These are phyloP conservation scores for Aureobasidium pullulans DNA, from an alignment of 2,329 filamentous ascomycete species.

Conservation along the genomic window DNA sequence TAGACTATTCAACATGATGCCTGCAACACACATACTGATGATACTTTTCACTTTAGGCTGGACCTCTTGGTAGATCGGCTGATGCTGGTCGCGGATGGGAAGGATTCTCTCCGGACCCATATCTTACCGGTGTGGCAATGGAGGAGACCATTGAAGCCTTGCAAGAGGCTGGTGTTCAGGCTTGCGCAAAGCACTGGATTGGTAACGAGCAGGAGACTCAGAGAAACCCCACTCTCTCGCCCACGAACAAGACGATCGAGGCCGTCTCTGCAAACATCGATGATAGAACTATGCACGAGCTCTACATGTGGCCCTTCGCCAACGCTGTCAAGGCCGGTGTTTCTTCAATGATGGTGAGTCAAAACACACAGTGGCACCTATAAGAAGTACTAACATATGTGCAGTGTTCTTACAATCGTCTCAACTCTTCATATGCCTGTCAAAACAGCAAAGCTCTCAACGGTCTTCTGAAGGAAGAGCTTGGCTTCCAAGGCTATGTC, in stretches of 20 bases:
- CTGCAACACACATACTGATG: constrained; percentile 52
- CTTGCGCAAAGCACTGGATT: constrained; percentile 36
- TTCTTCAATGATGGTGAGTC: constrained; percentile 22
- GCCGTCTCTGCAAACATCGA: constrained; percentile 27
- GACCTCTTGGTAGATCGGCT: constrained; percentile 64
- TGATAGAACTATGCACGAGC: constrained; percentile 26
- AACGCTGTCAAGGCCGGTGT: constrained; percentile 26
- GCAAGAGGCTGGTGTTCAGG: constrained; percentile 48
- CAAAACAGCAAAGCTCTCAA: constrained; percentile 59
- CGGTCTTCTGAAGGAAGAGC: constrained; percentile 62
- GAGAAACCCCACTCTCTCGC: constrained; percentile 14
- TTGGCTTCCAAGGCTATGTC: constrained; percentile 51
- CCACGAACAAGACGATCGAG: constrained; percentile 18
- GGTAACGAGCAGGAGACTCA: constrained; percentile 16
- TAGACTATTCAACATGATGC: constrained; percentile 36
- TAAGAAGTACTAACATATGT: background rate
- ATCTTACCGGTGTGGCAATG: constrained; percentile 50
- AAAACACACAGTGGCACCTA: rapidly evolving
- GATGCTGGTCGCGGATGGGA: constrained; percentile 72
- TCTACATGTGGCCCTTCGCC: constrained; percentile 48
- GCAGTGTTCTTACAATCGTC: constrained; percentile 34
- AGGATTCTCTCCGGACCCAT: constrained; percentile 64
- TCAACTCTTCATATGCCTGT: constrained; percentile 56
- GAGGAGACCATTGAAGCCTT: constrained; percentile 48
- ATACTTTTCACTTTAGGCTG: constrained; percentile 43